Conservation (phyloP, 768 basidiomycete species). For the Lentinus tigrinus region DNA sequence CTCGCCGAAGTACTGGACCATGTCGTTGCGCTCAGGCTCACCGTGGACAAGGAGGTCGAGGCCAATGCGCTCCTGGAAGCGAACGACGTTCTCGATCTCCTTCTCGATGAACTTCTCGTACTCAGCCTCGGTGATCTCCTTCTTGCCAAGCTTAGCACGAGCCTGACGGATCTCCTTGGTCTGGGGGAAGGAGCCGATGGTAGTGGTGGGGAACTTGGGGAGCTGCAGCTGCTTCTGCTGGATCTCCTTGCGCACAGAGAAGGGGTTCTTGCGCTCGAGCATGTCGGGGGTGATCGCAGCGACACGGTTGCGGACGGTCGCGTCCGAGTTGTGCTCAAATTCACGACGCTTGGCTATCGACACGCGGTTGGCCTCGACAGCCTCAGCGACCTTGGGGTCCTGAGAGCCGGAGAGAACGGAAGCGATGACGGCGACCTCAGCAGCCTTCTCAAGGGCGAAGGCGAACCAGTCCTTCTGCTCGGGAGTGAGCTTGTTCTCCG, state of each 20-base stretch:
- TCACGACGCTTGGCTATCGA: constrained; percentile 94
- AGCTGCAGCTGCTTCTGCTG: constrained; percentile 88
- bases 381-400: constrained; percentile 63
- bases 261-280: constrained; percentile 87
- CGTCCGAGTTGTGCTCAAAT: constrained; percentile 92
- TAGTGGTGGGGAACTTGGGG: constrained; percentile 97
- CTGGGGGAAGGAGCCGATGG: constrained; percentile 99
- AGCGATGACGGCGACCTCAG: constrained; percentile 86
- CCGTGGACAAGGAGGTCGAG: constrained; percentile 98
- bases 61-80: constrained; percentile 95
- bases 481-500: constrained; percentile 84
- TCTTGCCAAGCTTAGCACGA: constrained; percentile 93
- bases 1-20: constrained; percentile 99
- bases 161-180: constrained; percentile 98
- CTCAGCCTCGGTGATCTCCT: constrained; percentile 78
- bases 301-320: constrained; percentile 92
- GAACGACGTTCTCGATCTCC: constrained; percentile 90
- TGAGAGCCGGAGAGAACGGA: constrained; percentile 84
- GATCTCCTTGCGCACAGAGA: constrained; percentile 81
- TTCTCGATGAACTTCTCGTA: constrained; percentile 99
- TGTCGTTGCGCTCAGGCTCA: constrained; percentile 98
- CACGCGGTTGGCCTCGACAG: constrained; percentile 83
- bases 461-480: constrained; percentile 98
- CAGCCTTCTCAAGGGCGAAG: constrained; percentile 94
- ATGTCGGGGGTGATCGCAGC: constrained; percentile 83